Evolutionary conservation across 106 monocot species (phyloP).

Genomic region (Dendrobium officinale): DNA sequence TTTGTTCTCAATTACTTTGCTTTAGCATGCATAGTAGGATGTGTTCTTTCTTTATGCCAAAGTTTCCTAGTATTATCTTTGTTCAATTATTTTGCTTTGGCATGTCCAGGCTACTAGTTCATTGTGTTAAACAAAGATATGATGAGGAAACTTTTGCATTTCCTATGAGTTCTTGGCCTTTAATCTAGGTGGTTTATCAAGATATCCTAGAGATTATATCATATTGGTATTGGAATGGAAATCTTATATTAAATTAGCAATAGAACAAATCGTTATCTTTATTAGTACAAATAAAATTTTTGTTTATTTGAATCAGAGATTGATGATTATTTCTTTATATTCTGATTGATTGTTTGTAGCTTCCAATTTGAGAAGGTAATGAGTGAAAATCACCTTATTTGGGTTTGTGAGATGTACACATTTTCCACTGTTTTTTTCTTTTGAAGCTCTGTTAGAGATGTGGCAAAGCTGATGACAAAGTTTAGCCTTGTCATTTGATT

Average conservation of each 20-base stretch:
- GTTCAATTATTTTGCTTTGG: background rate
- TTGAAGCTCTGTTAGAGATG: too few relatives aligned
- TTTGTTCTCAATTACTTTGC: background rate
- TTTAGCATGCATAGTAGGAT: background rate
- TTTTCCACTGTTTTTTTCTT: too few relatives aligned
- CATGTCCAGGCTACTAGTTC: background rate
- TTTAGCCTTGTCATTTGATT: too few relatives aligned
- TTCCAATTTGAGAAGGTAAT: too few relatives aligned
- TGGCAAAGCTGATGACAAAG: too few relatives aligned
- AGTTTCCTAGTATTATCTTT: background rate
- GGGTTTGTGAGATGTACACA: too few relatives aligned
- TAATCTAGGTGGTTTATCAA: background rate
- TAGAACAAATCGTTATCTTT: background rate
- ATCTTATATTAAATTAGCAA: background rate
- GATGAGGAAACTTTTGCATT: background rate
- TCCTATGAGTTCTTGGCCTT: background rate
- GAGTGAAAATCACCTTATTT: too few relatives aligned
- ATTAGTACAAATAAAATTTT: background rate
- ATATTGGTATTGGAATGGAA: background rate
- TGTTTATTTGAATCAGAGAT: too few relatives aligned
- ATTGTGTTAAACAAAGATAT: background rate
- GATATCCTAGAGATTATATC: background rate
- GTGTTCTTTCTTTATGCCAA: background rate
- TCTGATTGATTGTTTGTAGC: too few relatives aligned
- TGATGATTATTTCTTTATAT: too few relatives aligned